A percentile compares a stretch with the other conserved stretches of the same genome.
These are phyloP conservation scores for Russula emetica DNA, from an alignment of 768 basidiomycete genomes.

Conservation along the genomic window DNA sequence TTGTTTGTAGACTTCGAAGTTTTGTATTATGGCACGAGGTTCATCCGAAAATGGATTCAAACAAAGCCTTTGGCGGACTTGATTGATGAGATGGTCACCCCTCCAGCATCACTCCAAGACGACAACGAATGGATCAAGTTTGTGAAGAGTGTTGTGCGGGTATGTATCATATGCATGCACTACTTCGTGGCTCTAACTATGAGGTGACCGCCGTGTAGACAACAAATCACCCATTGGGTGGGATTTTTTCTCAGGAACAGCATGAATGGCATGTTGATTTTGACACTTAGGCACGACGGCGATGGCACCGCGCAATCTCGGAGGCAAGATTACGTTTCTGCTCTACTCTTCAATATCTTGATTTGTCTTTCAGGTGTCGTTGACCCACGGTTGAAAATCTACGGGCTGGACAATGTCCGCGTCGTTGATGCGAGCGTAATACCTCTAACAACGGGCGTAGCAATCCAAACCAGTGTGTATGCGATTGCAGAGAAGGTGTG, in stretches of 20 bases:
- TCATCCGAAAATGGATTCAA: constrained; percentile 23
- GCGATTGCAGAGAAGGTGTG: constrained; percentile 27
- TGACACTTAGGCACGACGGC: constrained; percentile 18
- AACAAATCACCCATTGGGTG: constrained; percentile 25
- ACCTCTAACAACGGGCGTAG: constrained; percentile 27
- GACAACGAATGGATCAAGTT: constrained; percentile 22
- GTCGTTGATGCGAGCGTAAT: constrained; percentile 25
- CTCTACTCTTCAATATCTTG: not conserved
- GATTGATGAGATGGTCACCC: constrained; percentile 19
- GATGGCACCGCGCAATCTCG: constrained; percentile 26
- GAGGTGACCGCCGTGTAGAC: constrained; percentile 7
- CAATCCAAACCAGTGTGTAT: constrained; percentile 24
- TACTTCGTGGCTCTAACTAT: not conserved
- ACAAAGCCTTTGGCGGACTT: constrained; percentile 20
- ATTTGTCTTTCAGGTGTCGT: constrained; percentile 20
- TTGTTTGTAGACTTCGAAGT: constrained; percentile 22
- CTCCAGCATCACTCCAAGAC: constrained; percentile 14
- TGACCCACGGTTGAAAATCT: constrained; percentile 23
- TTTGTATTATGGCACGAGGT: constrained; percentile 21
- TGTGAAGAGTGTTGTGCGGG: constrained; percentile 20
- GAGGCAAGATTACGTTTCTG: constrained; percentile 3
- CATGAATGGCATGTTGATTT: not conserved
- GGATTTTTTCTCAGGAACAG: not conserved
- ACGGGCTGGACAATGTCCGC: constrained; percentile 24
- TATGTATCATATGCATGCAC: not conserved